Evolutionary conservation across 495 filamentous ascomycete genomes (phyloP).

Genomic region (Penicillium goetzii): DNA sequence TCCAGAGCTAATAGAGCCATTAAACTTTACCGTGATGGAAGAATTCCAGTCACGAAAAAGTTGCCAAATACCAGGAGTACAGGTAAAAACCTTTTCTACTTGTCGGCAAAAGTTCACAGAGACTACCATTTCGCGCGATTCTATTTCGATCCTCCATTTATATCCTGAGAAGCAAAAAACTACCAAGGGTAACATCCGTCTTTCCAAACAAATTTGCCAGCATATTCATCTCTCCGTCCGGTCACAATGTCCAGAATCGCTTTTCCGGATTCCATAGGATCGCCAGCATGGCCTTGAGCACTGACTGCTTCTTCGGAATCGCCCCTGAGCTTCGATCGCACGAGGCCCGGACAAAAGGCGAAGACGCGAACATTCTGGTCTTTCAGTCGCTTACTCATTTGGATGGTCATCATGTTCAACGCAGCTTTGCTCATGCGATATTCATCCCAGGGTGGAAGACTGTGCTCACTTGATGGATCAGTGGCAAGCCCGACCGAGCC

Average conservation of each 20-base stretch:
- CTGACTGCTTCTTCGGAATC: conserved; percentile 32
- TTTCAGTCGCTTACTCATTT: conserved; percentile 22
- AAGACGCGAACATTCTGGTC: conserved; percentile 30
- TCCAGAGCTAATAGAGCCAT: not conserved
- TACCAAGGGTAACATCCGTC: conserved; percentile 37
- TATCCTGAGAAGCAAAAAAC: not conserved
- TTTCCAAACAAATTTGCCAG: conserved; percentile 36
- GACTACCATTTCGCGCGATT: not conserved
- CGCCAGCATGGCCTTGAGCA: conserved; percentile 35
- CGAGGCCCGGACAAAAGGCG: conserved; percentile 34
- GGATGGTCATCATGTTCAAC: conserved; percentile 42
- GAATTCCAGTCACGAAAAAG: too few species aligned
- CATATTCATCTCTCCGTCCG: conserved; percentile 41
- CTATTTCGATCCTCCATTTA: not conserved
- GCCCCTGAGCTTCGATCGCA: conserved; percentile 43
- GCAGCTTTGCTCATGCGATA: conserved; percentile 51
- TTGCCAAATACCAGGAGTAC: too few species aligned
- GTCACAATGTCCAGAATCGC: conserved; percentile 38
- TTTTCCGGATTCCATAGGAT: conserved; percentile 34
- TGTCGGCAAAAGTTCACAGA: not conserved
- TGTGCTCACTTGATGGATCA: conserved; percentile 21
- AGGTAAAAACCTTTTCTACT: too few species aligned
- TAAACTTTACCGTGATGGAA: too few species aligned
- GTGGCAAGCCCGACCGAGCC: conserved; percentile 39
- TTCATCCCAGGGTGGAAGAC: conserved; percentile 18